phyloP scores from a whole-genome alignment of 2,329 filamentous ascomycete species.

The Sarocladium strictum region DNA sequence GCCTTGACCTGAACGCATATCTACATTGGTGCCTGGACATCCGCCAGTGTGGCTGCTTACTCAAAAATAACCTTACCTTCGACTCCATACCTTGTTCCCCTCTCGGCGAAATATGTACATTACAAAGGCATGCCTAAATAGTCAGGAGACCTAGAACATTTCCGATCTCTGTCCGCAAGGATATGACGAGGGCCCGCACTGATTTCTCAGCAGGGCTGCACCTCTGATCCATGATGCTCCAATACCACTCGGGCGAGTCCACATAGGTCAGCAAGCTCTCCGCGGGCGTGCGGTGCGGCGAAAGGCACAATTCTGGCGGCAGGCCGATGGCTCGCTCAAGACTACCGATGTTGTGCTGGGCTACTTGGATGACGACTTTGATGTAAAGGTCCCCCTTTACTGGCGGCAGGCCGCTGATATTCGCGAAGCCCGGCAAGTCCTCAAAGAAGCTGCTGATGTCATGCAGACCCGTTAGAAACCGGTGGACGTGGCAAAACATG shows the following conservation, averaged over 20 bases:
- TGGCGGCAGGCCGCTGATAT: constrained; percentile 9
- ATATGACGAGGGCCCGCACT: neutral
- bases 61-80: neutral
- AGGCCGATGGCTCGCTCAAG: constrained; percentile 10
- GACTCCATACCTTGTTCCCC: neutral
- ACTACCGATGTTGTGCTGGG: constrained; percentile 10
- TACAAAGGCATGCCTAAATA: neutral
- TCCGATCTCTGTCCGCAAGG: constrained; percentile 2
- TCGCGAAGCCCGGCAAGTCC: constrained; percentile 8
- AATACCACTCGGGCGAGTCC: neutral
- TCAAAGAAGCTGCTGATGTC: constrained; percentile 11
- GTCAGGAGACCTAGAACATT: neutral
- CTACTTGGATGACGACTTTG: constrained; percentile 11
- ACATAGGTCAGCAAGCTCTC: neutral
- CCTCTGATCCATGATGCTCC: neutral
- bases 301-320: constrained; percentile 1
- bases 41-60: no score
- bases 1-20: no score
- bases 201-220: constrained; percentile 1
- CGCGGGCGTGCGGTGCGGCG: neutral
- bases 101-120: neutral
- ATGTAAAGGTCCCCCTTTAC: constrained; percentile 12
- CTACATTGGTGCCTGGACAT: no score
- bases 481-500: constrained; percentile 10
- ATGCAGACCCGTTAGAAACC: constrained; percentile 5